A percentile compares a stretch with the other conserved stretches of the same genome.
Conservation (phyloP, 331 rosid species). For the Stylosanthes scabra region DNA sequence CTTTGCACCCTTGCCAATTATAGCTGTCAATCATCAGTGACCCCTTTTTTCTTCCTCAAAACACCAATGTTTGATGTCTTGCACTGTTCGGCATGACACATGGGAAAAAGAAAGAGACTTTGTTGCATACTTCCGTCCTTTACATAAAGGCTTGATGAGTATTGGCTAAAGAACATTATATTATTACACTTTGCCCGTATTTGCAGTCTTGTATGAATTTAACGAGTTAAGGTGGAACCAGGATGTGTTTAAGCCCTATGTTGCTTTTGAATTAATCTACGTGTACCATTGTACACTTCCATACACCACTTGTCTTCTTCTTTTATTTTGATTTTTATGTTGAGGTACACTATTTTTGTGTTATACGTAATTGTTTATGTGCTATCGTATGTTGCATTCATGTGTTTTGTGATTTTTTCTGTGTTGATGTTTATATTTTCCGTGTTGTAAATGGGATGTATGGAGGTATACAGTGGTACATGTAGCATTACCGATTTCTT, state of each 20-base stretch:
- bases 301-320: no score
- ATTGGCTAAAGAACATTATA: not conserved
- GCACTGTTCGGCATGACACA: not conserved
- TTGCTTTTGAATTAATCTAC: no score
- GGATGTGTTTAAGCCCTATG: not conserved
- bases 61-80: not conserved
- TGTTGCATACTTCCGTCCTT: not conserved
- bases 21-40: not conserved
- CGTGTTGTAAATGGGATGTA: no score
- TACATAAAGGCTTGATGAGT: not conserved
- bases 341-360: no score
- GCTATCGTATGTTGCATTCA: no score
- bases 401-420: no score
- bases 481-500: no score
- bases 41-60: not conserved
- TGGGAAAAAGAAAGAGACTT: not conserved
- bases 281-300: no score
- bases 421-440: no score
- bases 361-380: no score
- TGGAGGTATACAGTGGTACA: no score
- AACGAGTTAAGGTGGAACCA: conserved; percentile 1
- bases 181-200: not conserved
- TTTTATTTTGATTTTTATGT: no score
- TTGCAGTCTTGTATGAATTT: conserved; percentile 9
- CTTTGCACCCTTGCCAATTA: conserved; percentile 22